Conservation (phyloP, 2,329 filamentous ascomycete species). For the Lachnellula suecica region DNA sequence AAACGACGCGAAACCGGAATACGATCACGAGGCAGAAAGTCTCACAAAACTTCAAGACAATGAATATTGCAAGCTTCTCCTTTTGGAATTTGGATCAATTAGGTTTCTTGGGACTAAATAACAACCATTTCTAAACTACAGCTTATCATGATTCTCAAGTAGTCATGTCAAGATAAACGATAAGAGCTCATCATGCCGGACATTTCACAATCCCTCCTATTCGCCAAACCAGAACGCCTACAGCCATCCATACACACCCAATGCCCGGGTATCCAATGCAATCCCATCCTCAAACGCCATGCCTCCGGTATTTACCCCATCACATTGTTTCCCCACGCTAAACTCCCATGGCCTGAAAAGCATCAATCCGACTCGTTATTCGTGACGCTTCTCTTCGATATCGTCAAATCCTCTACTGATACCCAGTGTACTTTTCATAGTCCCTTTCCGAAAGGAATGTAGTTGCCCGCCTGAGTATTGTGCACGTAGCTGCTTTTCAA, state of each 20-base stretch:
- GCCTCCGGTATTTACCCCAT: constrained; percentile 4
- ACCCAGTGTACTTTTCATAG: constrained; percentile 21
- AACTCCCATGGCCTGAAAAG: constrained; percentile 6
- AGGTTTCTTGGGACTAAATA: not conserved
- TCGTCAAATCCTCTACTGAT: constrained; percentile 27
- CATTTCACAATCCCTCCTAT: constrained; percentile 12
- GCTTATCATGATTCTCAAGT: constrained; percentile 1
- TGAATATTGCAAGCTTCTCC: not conserved
- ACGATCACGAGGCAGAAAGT: not conserved
- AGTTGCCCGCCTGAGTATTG: constrained; percentile 27
- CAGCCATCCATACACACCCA: constrained; percentile 10
- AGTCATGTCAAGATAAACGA: constrained; percentile 6
- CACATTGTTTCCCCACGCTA: not conserved
- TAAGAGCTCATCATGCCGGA: not conserved
- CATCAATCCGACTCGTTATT: constrained; percentile 20
- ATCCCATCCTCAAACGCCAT: constrained; percentile 15
- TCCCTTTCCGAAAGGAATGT: constrained; percentile 16
- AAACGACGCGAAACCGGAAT: not conserved
- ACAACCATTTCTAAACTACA: not conserved
- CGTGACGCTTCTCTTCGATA: constrained; percentile 21
- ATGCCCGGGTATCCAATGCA: constrained; percentile 21
- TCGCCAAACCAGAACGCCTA: constrained; percentile 17
- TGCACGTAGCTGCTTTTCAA: constrained; percentile 37
- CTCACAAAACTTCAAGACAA: not conserved
- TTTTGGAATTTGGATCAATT: not conserved